Evolutionary conservation across 805 yeast species (phyloP).

Genomic region (Schwanniomyces sp.): DNA sequence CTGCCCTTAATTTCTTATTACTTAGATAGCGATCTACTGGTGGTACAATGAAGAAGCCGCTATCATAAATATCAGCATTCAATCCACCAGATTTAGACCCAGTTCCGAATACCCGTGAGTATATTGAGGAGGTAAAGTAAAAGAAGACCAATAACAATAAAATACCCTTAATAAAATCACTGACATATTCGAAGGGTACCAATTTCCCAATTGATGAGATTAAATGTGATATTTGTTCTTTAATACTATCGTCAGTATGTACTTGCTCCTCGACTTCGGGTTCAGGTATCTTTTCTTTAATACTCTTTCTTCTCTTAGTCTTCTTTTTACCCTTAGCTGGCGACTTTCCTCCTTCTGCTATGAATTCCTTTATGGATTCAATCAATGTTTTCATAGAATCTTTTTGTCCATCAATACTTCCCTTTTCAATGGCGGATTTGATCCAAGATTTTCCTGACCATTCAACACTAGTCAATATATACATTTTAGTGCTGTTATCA

Average conservation of each 20-base stretch:
- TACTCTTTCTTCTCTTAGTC: conserved; percentile 8
- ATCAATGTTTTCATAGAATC: conserved; percentile 53
- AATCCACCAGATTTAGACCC: neutral
- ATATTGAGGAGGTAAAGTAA: conserved; percentile 9
- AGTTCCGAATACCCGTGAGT: conserved; percentile 16
- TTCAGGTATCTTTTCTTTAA: neutral
- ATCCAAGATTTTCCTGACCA: conserved; percentile 83
- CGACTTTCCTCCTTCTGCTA: conserved; percentile 13
- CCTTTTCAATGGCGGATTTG: conserved; percentile 72
- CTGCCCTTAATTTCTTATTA: conserved; percentile 24
- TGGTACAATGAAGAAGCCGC: conserved; percentile 41
- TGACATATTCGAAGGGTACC: conserved; percentile 28
- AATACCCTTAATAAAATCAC: conserved; percentile 22
- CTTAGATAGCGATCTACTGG: conserved; percentile 33
- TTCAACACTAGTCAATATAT: conserved; percentile 54
- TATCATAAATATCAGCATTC: conserved; percentile 25
- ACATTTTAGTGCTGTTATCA: conserved; percentile 51
- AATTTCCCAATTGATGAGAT: conserved; percentile 22
- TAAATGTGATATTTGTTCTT: conserved; percentile 18
- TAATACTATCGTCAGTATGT: conserved; percentile 12
- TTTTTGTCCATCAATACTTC: conserved; percentile 70
- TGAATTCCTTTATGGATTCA: conserved; percentile 43
- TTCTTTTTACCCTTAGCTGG: conserved; percentile 8
- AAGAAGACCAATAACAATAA: conserved; percentile 13
- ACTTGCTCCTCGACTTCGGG: conserved; percentile 12